phyloP scores from a whole-genome alignment of 2,329 filamentous ascomycete species.

The Helotiales sp. region DNA sequence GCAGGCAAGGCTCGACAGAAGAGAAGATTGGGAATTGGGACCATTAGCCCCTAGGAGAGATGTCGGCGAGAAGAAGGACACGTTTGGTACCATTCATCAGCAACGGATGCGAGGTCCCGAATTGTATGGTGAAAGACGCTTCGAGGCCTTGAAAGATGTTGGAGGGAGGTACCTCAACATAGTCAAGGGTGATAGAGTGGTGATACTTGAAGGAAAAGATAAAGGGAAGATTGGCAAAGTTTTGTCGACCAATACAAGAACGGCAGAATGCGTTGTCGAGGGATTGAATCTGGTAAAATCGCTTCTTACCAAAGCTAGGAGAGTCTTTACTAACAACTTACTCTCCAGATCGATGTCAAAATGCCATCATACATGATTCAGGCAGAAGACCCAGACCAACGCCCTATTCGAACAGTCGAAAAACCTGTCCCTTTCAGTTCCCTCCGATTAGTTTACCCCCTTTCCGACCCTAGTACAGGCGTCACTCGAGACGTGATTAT shows the following conservation, averaged over 20 bases:
- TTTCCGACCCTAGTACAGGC: constrained; percentile 66
- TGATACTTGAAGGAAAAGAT: constrained; percentile 74
- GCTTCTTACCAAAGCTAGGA: background rate
- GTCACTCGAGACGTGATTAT: constrained; percentile 73
- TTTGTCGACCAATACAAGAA: constrained; percentile 50
- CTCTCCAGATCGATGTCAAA: constrained; percentile 40
- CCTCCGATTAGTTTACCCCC: constrained; percentile 78
- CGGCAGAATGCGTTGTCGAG: constrained; percentile 61
- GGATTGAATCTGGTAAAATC: constrained; percentile 62
- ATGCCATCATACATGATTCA: constrained; percentile 42
- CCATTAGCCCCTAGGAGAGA: constrained; percentile 77
- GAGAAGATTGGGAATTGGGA: constrained; percentile 78
- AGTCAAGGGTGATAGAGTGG: constrained; percentile 73
- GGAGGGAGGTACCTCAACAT: constrained; percentile 58
- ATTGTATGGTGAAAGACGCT: constrained; percentile 16
- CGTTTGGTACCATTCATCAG: constrained; percentile 56
- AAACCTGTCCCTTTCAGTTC: constrained; percentile 65
- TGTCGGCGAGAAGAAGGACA: constrained; percentile 56
- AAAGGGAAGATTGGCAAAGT: constrained; percentile 84
- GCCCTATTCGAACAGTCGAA: constrained; percentile 47
- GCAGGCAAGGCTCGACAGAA: constrained; percentile 55
- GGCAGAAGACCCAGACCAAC: constrained; percentile 39
- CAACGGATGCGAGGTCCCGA: constrained; percentile 34
- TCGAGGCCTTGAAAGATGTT: constrained; percentile 34
- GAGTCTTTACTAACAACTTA: constrained; percentile 6